Evolutionary conservation across 768 basidiomycete species (phyloP).

Genomic region (Termitomyces heimii): DNA sequence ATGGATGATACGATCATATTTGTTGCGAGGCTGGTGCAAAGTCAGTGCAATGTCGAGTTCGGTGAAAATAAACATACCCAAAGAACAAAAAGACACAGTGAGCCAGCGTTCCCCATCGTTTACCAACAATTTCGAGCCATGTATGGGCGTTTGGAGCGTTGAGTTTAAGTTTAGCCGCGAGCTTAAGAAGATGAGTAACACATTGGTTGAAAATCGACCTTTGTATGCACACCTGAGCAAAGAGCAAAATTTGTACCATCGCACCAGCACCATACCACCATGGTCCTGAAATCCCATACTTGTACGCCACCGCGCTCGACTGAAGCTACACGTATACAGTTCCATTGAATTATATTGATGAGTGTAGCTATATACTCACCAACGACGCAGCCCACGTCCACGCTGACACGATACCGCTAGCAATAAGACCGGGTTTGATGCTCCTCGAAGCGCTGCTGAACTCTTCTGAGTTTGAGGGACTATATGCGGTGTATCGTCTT

Average conservation of each 20-base stretch:
- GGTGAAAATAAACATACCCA: slow-evolving; percentile 40
- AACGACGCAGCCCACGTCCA: slow-evolving; percentile 87
- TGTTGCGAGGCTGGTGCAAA: slow-evolving; percentile 57
- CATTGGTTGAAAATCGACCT: neutral
- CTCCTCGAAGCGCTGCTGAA: slow-evolving; percentile 79
- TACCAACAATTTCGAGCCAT: slow-evolving; percentile 82
- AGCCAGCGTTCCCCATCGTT: slow-evolving; percentile 73
- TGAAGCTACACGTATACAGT: slow-evolving; percentile 38
- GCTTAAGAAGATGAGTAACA: slow-evolving; percentile 25
- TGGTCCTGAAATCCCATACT: slow-evolving; percentile 77
- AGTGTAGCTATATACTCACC: slow-evolving; percentile 30
- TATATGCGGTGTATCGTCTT: slow-evolving; percentile 76
- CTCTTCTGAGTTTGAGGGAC: slow-evolving; percentile 75
- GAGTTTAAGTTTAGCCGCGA: slow-evolving; percentile 87
- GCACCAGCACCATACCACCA: slow-evolving; percentile 93
- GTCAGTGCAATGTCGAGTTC: neutral
- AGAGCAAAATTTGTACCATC: slow-evolving; percentile 81
- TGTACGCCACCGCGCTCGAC: slow-evolving; percentile 81
- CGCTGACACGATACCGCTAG: slow-evolving; percentile 87
- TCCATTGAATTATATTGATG: neutral
- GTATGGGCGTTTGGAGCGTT: slow-evolving; percentile 88
- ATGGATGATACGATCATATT: slow-evolving; percentile 89
- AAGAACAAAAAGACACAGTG: slow-evolving; percentile 90
- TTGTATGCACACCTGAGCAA: slow-evolving; percentile 53
- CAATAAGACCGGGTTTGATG: slow-evolving; percentile 89